Conservation (phyloP, 148 eudicot species). For the Rhododendron williamsianum region DNA sequence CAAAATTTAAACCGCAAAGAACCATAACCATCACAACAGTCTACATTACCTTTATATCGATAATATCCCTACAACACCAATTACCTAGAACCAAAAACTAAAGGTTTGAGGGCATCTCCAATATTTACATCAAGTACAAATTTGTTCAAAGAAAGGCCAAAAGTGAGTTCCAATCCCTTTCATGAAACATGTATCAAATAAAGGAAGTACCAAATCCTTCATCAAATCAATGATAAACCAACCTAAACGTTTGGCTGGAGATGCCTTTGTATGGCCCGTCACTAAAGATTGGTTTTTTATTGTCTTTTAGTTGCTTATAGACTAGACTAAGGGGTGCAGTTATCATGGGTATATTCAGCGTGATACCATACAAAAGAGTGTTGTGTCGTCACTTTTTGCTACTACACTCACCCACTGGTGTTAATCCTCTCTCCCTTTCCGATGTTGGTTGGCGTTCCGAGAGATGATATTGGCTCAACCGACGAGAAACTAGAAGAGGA, state of each 20-base stretch:
- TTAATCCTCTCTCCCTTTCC: neutral
- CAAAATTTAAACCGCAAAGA: conserved; percentile 12
- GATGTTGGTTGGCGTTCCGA: neutral
- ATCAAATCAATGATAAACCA: neutral
- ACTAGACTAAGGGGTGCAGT: neutral
- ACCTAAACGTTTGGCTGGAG: neutral
- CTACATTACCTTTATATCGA: neutral
- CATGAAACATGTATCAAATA: neutral
- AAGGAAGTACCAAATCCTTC: neutral
- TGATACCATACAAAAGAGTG: neutral
- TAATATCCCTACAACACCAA: neutral
- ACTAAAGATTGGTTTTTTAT: too few species aligned
- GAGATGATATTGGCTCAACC: neutral
- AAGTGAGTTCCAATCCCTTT: neutral
- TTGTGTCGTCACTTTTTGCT: neutral
- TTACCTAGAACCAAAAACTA: neutral
- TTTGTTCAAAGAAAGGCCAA: neutral
- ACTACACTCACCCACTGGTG: neutral
- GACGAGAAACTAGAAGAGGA: neutral
- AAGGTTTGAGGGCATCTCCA: neutral
- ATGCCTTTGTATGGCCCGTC: neutral
- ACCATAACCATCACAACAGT: conserved; percentile 6
- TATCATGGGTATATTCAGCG: neutral
- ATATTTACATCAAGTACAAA: neutral
- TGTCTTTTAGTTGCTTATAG: neutral